Base-by-base conservation (phyloP, 2,329 filamentous ascomycete species). In the Claviceps arundinis region DNA sequence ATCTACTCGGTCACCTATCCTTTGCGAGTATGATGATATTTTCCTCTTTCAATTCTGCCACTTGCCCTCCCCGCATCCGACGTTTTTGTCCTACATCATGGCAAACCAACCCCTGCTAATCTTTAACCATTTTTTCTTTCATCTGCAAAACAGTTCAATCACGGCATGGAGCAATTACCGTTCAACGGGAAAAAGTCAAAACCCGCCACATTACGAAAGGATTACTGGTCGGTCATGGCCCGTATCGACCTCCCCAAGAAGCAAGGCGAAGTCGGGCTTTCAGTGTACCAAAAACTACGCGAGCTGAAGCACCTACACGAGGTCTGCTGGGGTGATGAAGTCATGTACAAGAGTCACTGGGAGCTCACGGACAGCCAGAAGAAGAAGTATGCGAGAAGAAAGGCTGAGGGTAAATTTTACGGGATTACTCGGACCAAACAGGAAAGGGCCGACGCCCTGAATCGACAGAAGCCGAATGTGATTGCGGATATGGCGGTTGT, bases 121-220 rank as follows among this genome's bases (percentile, higher is more conserved):
- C 11, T 43, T 6, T 7, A 9, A 30, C 8, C 26, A 9, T n/a
- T n/a, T 45, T 26, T 34, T 14, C 13, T 46, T 16, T 4, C 8
- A 24, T 17, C 1, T 24, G 26, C 42, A 17, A 19, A 26, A 37
- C 13, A 72, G 69, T 66, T 62, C 22, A 59, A 70, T 58, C 70
- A 72, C 54, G 69, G 71, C 47, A 66, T 81, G 56, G 72, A 74
- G 59, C 79, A 82, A 61, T 65, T 85, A 55, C 76, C 79, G 47
- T 85, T 77, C 70, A 80, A 81, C 57, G 82, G 81, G 66, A 85
- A 85, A 64, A 84, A 86, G 67, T 74, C 78, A 47, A 76, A 78
- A 57, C 81, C 81, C 2, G 64, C 75, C 51, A 79, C 78, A 60
- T 69, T 85, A 41, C 80, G 82, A 54, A 83, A 81, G 65, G 82